Evolutionary conservation across 202 grass and related monocot species (phyloP).

Genomic region (Cymbopogon flexuosus): DNA sequence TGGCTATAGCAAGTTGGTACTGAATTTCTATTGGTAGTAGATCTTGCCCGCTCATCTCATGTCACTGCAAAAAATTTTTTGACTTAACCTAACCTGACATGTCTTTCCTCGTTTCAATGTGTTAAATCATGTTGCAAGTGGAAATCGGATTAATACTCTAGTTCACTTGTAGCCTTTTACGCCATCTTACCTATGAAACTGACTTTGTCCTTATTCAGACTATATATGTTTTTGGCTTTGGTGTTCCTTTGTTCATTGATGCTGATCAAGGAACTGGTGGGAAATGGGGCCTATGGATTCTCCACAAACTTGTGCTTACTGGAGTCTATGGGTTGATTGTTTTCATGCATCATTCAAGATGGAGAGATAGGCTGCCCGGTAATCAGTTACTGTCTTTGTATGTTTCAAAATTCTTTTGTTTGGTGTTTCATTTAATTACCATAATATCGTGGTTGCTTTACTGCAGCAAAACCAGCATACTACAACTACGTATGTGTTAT

Average conservation of each 20-base stretch:
- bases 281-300: slow-evolving; percentile 85
- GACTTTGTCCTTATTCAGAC: slow-evolving; percentile 47
- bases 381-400: slow-evolving; percentile 10
- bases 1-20: not conserved
- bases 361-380: slow-evolving; percentile 95
- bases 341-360: slow-evolving; percentile 93
- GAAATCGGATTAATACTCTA: not conserved
- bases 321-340: slow-evolving; percentile 78
- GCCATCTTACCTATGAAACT: not conserved
- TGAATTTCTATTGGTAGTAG: not conserved
- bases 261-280: slow-evolving; percentile 62
- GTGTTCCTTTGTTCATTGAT: slow-evolving; percentile 73
- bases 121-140: not conserved
- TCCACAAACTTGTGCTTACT: slow-evolving; percentile 89
- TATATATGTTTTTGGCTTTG: slow-evolving; percentile 89
- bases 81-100: not conserved
- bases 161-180: slow-evolving; percentile 1
- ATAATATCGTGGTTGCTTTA: slow-evolving; percentile 10
- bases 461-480: slow-evolving; percentile 91
- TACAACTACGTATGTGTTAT: slow-evolving; percentile 89
- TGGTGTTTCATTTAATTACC: slow-evolving; percentile 20
- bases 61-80: slow-evolving; percentile 4
- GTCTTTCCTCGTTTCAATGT: not conserved
- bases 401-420: slow-evolving; percentile 5
- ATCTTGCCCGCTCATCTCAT: not conserved